phyloP scores from a whole-genome alignment of 139 green algal species.

The Ettlia oleoabundans region DNA sequence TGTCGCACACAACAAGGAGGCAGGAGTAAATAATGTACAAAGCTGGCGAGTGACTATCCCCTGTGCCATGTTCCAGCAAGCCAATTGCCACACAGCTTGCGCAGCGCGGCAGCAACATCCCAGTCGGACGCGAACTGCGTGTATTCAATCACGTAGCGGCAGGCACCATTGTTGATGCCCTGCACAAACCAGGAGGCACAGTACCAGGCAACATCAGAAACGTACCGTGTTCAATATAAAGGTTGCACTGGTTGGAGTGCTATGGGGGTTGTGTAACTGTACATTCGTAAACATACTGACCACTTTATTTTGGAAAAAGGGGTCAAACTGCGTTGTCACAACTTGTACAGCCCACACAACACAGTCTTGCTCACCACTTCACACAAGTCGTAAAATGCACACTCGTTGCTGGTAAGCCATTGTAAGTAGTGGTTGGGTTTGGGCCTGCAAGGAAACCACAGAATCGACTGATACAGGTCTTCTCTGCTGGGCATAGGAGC shows the following conservation, averaged over 20 bases:
- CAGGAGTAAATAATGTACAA: not conserved
- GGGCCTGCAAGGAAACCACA: not conserved
- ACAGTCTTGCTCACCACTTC: not conserved
- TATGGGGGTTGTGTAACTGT: too few species aligned
- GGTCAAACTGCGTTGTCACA: too few species aligned
- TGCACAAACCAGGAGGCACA: not conserved
- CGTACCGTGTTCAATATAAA: too few species aligned
- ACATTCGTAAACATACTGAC: too few species aligned
- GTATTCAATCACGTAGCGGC: not conserved
- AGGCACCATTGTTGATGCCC: not conserved
- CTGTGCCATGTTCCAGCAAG: not conserved
- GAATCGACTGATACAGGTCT: not conserved
- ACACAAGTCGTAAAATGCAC: constrained; percentile 18
- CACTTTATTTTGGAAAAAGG: too few species aligned
- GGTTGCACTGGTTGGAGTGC: too few species aligned
- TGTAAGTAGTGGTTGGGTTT: constrained; percentile 28
- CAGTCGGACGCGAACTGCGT: not conserved
- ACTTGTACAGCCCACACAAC: not conserved
- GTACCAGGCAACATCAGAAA: too few species aligned
- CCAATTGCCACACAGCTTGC: constrained; percentile 2
- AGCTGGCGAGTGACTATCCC: too few species aligned
- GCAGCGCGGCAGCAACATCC: constrained; percentile 11
- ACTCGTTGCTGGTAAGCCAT: not conserved
- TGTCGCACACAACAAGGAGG: too few species aligned
- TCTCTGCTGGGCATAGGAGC: too few species aligned